A percentile compares a stretch with the other conserved stretches of the same genome.
phyloP scores from a whole-genome alignment of 1,139 yeast genomes.

The Hemisphaericaspora subhashii region DNA sequence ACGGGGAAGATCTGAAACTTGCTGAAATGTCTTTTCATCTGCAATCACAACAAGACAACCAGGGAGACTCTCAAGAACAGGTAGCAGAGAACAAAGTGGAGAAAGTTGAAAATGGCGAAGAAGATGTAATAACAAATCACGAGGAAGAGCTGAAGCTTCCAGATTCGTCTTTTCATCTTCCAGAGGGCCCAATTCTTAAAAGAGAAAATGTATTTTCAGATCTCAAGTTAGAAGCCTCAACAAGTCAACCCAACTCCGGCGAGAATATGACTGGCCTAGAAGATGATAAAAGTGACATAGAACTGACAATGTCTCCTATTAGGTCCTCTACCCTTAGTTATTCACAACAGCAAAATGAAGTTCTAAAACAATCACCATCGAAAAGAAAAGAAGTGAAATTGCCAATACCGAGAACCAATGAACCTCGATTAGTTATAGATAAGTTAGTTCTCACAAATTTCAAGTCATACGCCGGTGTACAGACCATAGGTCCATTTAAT shows the following conservation, averaged over 20 bases:
- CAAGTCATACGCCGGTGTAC: constrained; percentile 96
- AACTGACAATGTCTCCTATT: too few relatives aligned
- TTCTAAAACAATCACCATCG: constrained; percentile 30
- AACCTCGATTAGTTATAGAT: constrained; percentile 71
- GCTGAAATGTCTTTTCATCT: too few relatives aligned
- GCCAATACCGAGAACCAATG: constrained; percentile 19
- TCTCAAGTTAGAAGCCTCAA: too few relatives aligned
- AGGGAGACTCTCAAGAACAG: neutral
- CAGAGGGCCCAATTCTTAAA: neutral
- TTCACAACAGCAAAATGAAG: constrained; percentile 31
- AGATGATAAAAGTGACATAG: too few relatives aligned
- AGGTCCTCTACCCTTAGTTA: too few relatives aligned
- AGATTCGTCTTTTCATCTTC: too few relatives aligned
- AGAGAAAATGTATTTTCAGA: too few relatives aligned
- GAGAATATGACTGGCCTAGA: too few relatives aligned
- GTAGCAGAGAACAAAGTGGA: neutral
- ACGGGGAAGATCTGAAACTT: too few relatives aligned
- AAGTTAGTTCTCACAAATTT: constrained; percentile 77
- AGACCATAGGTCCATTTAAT: constrained; percentile 92
- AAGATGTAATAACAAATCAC: too few relatives aligned
- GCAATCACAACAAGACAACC: neutral
- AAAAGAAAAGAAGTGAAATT: constrained; percentile 22
- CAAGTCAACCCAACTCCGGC: too few relatives aligned
- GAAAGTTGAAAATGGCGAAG: neutral
- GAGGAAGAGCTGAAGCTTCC: too few relatives aligned